Evolutionary conservation across 495 filamentous ascomycete genomes (phyloP).

Genomic region (Niebla homalea): DNA sequence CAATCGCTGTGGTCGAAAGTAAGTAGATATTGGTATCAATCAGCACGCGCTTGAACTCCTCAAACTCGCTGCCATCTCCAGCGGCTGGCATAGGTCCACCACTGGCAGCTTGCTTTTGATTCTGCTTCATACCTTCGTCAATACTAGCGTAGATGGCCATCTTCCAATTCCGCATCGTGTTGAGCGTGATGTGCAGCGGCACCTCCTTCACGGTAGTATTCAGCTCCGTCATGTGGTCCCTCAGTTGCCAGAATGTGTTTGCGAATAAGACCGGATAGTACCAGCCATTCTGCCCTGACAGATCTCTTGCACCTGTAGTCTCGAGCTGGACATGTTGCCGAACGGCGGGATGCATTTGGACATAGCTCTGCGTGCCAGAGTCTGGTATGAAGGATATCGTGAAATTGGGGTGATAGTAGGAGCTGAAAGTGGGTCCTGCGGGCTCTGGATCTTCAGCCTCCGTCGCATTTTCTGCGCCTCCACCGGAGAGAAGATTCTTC

Average conservation of each 20-base stretch:
- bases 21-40: conserved; percentile 91
- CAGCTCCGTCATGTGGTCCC: conserved; percentile 75
- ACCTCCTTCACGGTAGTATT: conserved; percentile 81
- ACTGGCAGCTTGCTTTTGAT: conserved; percentile 52
- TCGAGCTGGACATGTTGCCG: conserved; percentile 71
- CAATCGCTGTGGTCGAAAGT: conserved; percentile 67
- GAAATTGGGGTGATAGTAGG: conserved; percentile 92
- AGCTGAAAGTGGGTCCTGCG: conserved; percentile 54
- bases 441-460: conserved; percentile 31
- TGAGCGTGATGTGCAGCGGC: conserved; percentile 72
- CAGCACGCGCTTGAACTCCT: conserved; percentile 89
- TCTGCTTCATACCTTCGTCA: conserved; percentile 76
- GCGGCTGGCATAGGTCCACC: conserved; percentile 51
- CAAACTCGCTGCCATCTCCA: conserved; percentile 72
- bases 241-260: conserved; percentile 96
- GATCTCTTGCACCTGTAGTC: conserved; percentile 57
- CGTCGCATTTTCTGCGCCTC: conserved; percentile 26
- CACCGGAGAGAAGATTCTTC: conserved; percentile 64
- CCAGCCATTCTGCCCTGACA: conserved; percentile 79
- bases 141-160: conserved; percentile 72
- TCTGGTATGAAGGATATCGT: conserved; percentile 81
- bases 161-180: conserved; percentile 80
- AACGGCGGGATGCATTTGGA: conserved; percentile 57
- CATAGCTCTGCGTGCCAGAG: conserved; percentile 50
- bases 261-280: conserved; percentile 87